Evolutionary conservation across 768 basidiomycete genomes (phyloP).

Genomic region (Boletus reticulatus): DNA sequence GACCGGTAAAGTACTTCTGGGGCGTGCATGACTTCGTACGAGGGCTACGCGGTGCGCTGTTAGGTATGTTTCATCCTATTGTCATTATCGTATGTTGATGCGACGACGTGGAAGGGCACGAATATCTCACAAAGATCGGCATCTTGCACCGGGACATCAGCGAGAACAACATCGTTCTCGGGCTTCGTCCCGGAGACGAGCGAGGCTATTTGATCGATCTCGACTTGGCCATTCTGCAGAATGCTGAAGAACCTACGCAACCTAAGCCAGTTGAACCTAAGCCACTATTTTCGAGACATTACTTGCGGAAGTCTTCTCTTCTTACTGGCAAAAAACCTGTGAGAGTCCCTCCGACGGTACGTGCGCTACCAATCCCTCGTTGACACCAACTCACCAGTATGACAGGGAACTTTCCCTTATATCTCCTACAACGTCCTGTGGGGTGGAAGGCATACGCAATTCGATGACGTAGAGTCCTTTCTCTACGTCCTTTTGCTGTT

Average conservation of each 20-base stretch:
- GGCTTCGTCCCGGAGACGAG: neutral
- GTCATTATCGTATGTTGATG: neutral
- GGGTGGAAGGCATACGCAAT: neutral
- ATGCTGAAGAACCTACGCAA: neutral
- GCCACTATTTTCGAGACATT: too few relatives aligned
- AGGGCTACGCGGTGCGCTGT: neutral
- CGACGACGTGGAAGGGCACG: neutral
- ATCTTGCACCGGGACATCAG: neutral
- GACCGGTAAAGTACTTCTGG: neutral
- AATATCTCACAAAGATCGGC: neutral
- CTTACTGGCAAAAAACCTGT: too few relatives aligned
- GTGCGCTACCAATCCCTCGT: neutral
- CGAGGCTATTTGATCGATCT: neutral
- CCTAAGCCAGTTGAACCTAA: too few relatives aligned
- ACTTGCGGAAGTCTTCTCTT: too few relatives aligned
- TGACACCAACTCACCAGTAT: too few relatives aligned
- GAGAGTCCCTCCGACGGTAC: neutral
- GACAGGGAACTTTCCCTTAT: neutral
- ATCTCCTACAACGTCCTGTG: neutral
- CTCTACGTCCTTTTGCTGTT: neutral
- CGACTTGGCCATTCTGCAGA: neutral
- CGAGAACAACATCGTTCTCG: neutral
- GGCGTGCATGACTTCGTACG: neutral
- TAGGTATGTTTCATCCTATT: neutral
- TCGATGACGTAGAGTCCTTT: neutral